Base-by-base conservation (phyloP, 2,329 filamentous ascomycete genomes). In the Alternaria triticimaculans region DNA sequence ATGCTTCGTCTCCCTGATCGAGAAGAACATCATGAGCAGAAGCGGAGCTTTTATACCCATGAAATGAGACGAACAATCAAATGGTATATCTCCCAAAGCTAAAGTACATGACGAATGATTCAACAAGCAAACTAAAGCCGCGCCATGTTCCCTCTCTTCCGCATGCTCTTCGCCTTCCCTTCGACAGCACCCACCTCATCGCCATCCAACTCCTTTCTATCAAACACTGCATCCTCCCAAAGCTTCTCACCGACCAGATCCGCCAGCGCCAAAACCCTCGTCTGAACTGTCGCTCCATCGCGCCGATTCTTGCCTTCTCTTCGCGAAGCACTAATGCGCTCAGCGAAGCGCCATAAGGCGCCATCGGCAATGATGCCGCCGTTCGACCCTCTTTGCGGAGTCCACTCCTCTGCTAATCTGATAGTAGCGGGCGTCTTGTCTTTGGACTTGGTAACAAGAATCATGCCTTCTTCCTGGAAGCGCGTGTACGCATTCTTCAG, bases 241-340 rank as follows among this genome's bases (percentile, higher is more conserved):
- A 98, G 78, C 63, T 86, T 85, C 56, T 83, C 80, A 0, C 93
- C 94, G 10, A 97, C 85, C 50, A 86, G 80, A 74, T 97, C 94
- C 9, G 92, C 90, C 70, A 98, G 84, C 7, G 85, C 84, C 41
- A 98, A 80, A 11, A 99, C 95, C 20, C 96, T 86, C 12, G 87
- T 92, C 71, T 90, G 92, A 4, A 98, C 94, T 0, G 94, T 97
- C 2, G 91, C 92, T 12, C 94, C 94, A 78, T 99, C 96, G n/a
- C 95, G 87, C 21, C 96, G 85, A 78, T 98, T 97, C 87, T 98
- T 99, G 9, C 96, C 96, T 82, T 98, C 96, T 46, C 95, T 86
- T 30, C 96, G 86, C 48, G 89, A 92, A 54, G 88, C 86, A 8
- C 93, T 93, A 67, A 99, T 97, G 76, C 90, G 87, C 78, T 97